A percentile compares a stretch with the other conserved stretches of the same genome.
These are phyloP conservation scores for Neurospora sp. DNA, from an alignment of 495 filamentous ascomycete species.

Conservation along the genomic window DNA sequence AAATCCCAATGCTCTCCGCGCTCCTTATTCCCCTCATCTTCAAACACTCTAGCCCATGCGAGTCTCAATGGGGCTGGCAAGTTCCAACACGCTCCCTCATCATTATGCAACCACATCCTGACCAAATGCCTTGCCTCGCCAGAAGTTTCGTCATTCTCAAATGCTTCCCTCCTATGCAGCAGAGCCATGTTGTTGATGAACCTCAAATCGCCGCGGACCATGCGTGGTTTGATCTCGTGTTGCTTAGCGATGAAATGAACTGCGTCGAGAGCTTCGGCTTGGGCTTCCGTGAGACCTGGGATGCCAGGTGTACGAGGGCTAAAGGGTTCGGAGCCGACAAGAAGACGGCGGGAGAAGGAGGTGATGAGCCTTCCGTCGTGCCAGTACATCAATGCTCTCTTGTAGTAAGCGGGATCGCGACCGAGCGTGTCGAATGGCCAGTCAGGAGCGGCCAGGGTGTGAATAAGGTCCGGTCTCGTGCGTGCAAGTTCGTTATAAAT, in stretches of 20 bases:
- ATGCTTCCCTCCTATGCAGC: slow-evolving; percentile 15
- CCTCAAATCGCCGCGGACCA: slow-evolving; percentile 50
- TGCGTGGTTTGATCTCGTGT: slow-evolving; percentile 37
- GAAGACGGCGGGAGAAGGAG: slow-evolving; percentile 39
- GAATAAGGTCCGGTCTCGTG: slow-evolving; percentile 48
- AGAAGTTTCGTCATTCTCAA: slow-evolving; percentile 6
- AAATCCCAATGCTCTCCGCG: slow-evolving; percentile 14
- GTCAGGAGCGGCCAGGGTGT: slow-evolving; percentile 31
- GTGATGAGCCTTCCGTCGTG: slow-evolving; percentile 30
- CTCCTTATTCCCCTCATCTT: slow-evolving; percentile 8
- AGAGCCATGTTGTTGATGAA: slow-evolving; percentile 45
- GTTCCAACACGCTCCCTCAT: slow-evolving; percentile 14
- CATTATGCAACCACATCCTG: slow-evolving; percentile 16
- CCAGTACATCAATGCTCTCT: slow-evolving; percentile 36
- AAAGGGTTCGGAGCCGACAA: slow-evolving; percentile 33
- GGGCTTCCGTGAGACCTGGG: slow-evolving; percentile 41
- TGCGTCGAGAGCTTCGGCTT: slow-evolving; percentile 27
- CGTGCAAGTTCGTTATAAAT: slow-evolving; percentile 54
- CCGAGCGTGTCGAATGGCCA: slow-evolving; percentile 38
- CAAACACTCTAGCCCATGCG: slow-evolving; percentile 18
- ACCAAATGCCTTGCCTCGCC: slow-evolving; percentile 11
- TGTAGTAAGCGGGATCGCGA: slow-evolving; percentile 22
- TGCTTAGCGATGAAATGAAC: slow-evolving; percentile 46
- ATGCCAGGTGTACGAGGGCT: slow-evolving; percentile 35
- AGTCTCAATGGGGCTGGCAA: slow-evolving; percentile 13